Evolutionary conservation across 2,329 filamentous ascomycete species (phyloP), one percentile per base, ranked within the genome.

Genomic region (Decorospora gaudefroyi): DNA sequence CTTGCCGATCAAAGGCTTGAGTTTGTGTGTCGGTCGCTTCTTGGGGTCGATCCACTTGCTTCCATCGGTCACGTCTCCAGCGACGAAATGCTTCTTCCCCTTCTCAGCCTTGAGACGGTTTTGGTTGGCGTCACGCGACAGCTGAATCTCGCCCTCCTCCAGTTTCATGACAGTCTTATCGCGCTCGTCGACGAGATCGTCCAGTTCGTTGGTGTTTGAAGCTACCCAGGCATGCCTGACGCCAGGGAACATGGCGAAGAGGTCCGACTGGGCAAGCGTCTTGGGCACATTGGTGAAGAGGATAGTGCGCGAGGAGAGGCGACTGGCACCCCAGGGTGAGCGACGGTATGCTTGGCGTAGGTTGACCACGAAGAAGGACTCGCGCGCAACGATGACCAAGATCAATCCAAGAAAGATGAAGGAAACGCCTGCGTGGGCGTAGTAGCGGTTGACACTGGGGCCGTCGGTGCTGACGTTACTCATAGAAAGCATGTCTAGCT

Each of bases 101-200:
- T 69, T 86, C 45, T 80, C 65, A 1, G 79, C 77, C 74, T 90
- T 90, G 47, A 83, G 70, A 36, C 88, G 84, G 12, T 81, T 81
- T 41, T 76, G 76, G 71, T 92, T 92, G 46, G 88, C 70, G 21
- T 65, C 64, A 15, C 63, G 66, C 19, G 72, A 67, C 15, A 77
- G 61, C 51, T 76, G 71, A 27, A 75, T 67, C 49, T 77, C 72
- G 7, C 68, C 74, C 15, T 60, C 61, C 48, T 78, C 76, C 10
- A 78, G 61, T 41, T 72, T 72, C 38, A 70, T 46, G 1, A 70
- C 72, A 17, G 69, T 69, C 17, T 70, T 68, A 44, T 76, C 71
- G 15, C 74, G 68, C 42, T 76, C 64, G 18, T 72, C 68, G 3
- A 77, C 66, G n/a, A 76, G 47, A 3, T 73, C 59, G 4, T 73